These are phyloP conservation scores for Quercus mongolica DNA, from an alignment of 306 rosid genomes.

Conservation along the genomic window DNA sequence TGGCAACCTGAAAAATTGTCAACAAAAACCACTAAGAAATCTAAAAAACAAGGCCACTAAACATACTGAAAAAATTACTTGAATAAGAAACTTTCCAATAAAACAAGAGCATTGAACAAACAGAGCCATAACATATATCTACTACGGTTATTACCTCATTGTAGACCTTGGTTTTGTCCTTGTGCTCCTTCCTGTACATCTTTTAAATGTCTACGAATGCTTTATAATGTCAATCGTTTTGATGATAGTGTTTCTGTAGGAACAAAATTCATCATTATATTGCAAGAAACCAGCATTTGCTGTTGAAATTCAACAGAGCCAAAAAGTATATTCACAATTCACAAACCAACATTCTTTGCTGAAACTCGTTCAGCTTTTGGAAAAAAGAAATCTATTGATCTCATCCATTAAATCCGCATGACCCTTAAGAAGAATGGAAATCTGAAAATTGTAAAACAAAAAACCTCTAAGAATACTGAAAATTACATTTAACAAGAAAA, in stretches of 20 bases:
- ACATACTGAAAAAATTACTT: no score
- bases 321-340: no score
- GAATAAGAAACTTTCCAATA: no score
- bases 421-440: conserved; percentile 67
- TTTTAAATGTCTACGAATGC: conserved; percentile 90
- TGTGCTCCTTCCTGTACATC: conserved; percentile 95
- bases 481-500: no score
- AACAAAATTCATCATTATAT: not conserved
- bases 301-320: no score
- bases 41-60: no score
- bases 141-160: conserved; percentile 49
- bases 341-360: conserved; percentile 35
- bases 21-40: no score
- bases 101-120: no score
- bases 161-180: conserved; percentile 82
- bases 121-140: no score
- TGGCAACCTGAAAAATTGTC: no score
- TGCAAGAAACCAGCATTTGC: no score
- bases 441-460: conserved; percentile 37
- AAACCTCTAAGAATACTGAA: not conserved
- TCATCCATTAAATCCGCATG: conserved; percentile 84
- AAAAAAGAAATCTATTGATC: conserved; percentile 69
- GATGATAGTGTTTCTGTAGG: conserved; percentile 67
- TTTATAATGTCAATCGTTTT: conserved; percentile 76
- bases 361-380: conserved; percentile 77